These are phyloP conservation scores for Aspergillus chevalieri DNA, from an alignment of 2,329 filamentous ascomycete genomes.

Conservation along the genomic window DNA sequence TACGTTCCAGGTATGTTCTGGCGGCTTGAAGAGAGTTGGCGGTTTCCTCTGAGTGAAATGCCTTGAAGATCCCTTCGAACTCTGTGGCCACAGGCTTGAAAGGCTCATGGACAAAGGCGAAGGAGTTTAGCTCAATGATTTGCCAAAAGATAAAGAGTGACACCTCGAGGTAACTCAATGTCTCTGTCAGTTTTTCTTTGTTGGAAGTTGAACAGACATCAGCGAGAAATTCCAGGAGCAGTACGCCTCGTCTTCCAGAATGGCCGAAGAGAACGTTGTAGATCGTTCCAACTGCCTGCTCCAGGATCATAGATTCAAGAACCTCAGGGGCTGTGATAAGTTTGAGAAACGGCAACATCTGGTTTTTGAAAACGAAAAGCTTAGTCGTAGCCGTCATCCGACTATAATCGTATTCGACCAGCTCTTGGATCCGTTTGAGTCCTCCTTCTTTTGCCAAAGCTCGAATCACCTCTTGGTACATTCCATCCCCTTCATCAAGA, in stretches of 20 bases:
- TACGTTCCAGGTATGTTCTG: too few species aligned
- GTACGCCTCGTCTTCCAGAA: not conserved
- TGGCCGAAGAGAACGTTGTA: constrained; percentile 41
- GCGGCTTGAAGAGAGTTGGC: too few species aligned
- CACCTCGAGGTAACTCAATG: too few species aligned
- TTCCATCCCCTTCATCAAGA: constrained; percentile 16
- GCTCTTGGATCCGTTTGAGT: constrained; percentile 22
- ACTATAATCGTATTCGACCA: constrained; percentile 15
- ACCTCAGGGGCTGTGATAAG: constrained; percentile 38
- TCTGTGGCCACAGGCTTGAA: constrained; percentile 2
- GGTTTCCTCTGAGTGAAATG: not conserved
- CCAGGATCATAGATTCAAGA: constrained; percentile 37
- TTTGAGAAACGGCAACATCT: constrained; percentile 38
- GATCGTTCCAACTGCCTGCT: constrained; percentile 38
- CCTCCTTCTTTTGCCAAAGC: constrained; percentile 25
- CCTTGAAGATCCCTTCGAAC: not conserved
- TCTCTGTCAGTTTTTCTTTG: too few species aligned
- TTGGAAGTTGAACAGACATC: too few species aligned
- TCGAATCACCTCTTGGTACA: constrained; percentile 27
- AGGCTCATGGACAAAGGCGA: constrained; percentile 26
- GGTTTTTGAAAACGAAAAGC: constrained; percentile 1
- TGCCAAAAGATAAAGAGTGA: constrained; percentile 20
- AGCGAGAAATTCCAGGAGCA: not conserved
- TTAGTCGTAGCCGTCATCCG: too few species aligned
- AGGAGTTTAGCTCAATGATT: constrained; percentile 33